Conservation (phyloP, 1,284 basidiomycete genomes). For the Microbotryum silenes-acaulis region DNA sequence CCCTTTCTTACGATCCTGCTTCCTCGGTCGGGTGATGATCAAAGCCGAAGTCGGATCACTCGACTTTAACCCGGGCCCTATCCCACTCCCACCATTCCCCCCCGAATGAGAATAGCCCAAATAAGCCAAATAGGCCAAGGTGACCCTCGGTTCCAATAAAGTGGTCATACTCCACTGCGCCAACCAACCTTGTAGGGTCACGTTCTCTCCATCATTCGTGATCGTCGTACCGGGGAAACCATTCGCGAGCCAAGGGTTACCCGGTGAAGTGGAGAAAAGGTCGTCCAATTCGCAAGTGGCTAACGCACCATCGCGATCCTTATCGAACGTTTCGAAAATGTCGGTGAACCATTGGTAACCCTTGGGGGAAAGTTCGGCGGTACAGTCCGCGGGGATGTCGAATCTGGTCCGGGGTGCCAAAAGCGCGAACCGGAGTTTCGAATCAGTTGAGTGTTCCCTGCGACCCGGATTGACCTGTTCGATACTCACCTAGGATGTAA, state of each 20-base stretch:
- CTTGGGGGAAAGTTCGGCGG: slow-evolving; percentile 83
- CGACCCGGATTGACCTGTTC: slow-evolving; percentile 7
- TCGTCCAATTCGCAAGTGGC: slow-evolving; percentile 77
- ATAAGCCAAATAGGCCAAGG: slow-evolving; percentile 92
- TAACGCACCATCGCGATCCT: slow-evolving; percentile 93
- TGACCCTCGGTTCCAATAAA: slow-evolving; percentile 80
- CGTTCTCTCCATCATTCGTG: slow-evolving; percentile 78
- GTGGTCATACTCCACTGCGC: slow-evolving; percentile 99
- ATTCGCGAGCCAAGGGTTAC: slow-evolving; percentile 80
- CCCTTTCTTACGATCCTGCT: slow-evolving; percentile 70
- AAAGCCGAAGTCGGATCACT: slow-evolving; percentile 60
- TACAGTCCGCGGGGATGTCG: slow-evolving; percentile 85
- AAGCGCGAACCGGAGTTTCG: background rate
- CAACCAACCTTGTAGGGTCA: slow-evolving; percentile 94
- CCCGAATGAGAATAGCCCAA: slow-evolving; percentile 66
- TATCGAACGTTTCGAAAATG: slow-evolving; percentile 92
- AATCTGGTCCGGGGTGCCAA: slow-evolving; percentile 51
- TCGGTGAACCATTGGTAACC: slow-evolving; percentile 98
- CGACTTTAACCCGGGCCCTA: background rate
- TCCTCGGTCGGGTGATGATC: slow-evolving; percentile 67
- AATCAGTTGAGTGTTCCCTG: no score
- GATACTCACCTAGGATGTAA: slow-evolving; percentile 65
- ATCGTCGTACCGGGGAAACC: slow-evolving; percentile 85
- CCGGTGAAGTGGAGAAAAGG: slow-evolving; percentile 87
- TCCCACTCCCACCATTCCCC: background rate